Evolutionary conservation across 129 eudicot genomes (phyloP).

Genomic region (Deinandra increscens): DNA sequence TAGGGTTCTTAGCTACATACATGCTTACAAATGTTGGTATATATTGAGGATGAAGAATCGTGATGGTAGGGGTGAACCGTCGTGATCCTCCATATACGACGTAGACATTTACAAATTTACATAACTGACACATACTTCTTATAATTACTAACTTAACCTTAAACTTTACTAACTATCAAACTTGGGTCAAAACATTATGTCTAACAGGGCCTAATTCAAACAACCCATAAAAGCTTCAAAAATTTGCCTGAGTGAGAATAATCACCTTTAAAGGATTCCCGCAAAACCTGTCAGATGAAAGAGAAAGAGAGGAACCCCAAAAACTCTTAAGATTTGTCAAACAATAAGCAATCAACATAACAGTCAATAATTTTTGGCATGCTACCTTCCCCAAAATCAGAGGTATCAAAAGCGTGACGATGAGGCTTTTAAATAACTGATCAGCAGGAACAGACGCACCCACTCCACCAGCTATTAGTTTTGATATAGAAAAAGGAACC

Average conservation of each 20-base stretch:
- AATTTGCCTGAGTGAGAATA: slow-evolving; percentile 13
- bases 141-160: too few relatives aligned
- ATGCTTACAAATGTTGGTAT: too few relatives aligned
- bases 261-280: slow-evolving; percentile 73
- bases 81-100: too few relatives aligned
- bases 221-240: background rate
- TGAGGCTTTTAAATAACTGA: slow-evolving; percentile 71
- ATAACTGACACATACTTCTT: too few relatives aligned
- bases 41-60: too few relatives aligned
- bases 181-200: too few relatives aligned
- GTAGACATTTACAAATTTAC: too few relatives aligned
- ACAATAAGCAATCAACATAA: slow-evolving; percentile 15
- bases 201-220: too few relatives aligned
- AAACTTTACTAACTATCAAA: too few relatives aligned
- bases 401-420: slow-evolving; percentile 70
- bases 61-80: too few relatives aligned
- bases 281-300: slow-evolving; percentile 51
- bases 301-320: slow-evolving; percentile 9
- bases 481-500: slow-evolving; percentile 86
- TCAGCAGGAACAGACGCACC: slow-evolving; percentile 76
- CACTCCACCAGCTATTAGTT: slow-evolving; percentile 70
- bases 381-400: slow-evolving; percentile 79
- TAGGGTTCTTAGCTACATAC: too few relatives aligned
- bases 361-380: background rate
- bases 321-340: background rate